Evolutionary conservation across 192 early-diverging fungal genomes (phyloP), one percentile per base, ranked within the genome.

Genomic region (Backusella australiensis): DNA sequence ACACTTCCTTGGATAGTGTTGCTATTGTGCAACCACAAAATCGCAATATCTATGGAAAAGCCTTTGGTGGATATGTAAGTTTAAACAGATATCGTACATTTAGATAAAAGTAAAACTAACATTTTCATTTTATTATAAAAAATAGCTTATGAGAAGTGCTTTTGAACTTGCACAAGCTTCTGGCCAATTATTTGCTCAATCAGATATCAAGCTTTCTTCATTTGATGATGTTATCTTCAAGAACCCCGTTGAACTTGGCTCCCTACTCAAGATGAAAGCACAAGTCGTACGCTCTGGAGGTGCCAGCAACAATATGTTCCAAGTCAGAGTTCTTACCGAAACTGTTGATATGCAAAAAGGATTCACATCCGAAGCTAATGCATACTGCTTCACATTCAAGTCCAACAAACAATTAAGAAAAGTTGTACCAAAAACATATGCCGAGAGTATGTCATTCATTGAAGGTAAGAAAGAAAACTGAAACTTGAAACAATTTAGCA

Each of bases 171-270:
- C 94, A 6, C 93, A 90, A 80, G 86, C 92, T 41, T 93, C 92
- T 52, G 94, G 90, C 3, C 85, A 89, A 0, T 78, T 94, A 11
- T 94, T 94, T 66, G 83, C 90, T 38, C 87, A 86, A 26, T 78
- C 84, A 41, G 80, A 89, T 34, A 88, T 90, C 4, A 83, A 76
- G 4, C 84, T 93, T 38, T 75, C 90, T 8, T 91, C 95, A 9
- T 83, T 93, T 32, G 91, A 94, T 74, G 90, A 92, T 63, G 91
- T 92, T 78, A 85, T 89, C 23, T 97, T 98, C 77, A 81, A 87
- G n/a, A 91, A 91, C 80, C 95, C 96, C 0, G 96, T 98, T 36
- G 87, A 87, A 42, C 93, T 98, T 71, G 94, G 95, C 0, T 88
- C 90, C 4, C 81, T 96, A 39, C 82, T 98, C n/a, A 78, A 84